Conservation (phyloP, 2,329 filamentous ascomycete genomes). For the Paraphoma sp. region DNA sequence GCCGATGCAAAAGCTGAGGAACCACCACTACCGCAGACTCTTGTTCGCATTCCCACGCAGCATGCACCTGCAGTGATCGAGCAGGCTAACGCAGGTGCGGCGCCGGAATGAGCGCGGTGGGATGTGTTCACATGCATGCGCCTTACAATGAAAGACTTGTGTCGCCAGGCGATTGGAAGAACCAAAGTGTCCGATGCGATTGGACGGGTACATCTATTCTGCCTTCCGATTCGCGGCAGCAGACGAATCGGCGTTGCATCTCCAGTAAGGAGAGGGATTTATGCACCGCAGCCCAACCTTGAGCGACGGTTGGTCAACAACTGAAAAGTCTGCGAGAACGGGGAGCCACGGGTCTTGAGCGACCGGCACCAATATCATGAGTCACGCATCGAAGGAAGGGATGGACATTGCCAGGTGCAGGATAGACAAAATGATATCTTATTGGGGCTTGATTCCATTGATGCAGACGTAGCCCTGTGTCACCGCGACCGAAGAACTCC, state of each 20-base stretch:
- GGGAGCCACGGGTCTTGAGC: neutral
- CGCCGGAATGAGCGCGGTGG: conserved; percentile 37
- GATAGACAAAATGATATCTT: neutral
- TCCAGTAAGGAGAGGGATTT: conserved; percentile 4
- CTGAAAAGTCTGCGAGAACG: neutral
- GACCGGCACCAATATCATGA: neutral
- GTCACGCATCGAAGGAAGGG: neutral
- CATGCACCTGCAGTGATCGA: conserved; percentile 57
- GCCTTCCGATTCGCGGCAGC: conserved; percentile 15
- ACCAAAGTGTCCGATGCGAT: conserved; percentile 4
- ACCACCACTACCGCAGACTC: conserved; percentile 74
- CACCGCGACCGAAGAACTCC: neutral
- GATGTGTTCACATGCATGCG: conserved; percentile 5
- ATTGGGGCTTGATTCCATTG: neutral
- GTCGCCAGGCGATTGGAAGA: conserved; percentile 3
- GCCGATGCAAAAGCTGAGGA: conserved; percentile 49
- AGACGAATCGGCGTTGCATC: neutral
- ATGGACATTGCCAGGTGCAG: neutral
- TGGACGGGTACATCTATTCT: conserved; percentile 1
- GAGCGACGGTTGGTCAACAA: conserved; percentile 4
- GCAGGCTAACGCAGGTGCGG: conserved; percentile 39
- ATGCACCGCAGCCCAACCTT: conserved; percentile 18
- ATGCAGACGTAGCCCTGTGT: conserved; percentile 1
- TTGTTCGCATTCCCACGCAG: conserved; percentile 84
- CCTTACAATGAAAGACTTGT: conserved; percentile 7